These are phyloP conservation scores for Kwoniella dejecticola DNA, from an alignment of 768 basidiomycete genomes.

Conservation along the genomic window DNA sequence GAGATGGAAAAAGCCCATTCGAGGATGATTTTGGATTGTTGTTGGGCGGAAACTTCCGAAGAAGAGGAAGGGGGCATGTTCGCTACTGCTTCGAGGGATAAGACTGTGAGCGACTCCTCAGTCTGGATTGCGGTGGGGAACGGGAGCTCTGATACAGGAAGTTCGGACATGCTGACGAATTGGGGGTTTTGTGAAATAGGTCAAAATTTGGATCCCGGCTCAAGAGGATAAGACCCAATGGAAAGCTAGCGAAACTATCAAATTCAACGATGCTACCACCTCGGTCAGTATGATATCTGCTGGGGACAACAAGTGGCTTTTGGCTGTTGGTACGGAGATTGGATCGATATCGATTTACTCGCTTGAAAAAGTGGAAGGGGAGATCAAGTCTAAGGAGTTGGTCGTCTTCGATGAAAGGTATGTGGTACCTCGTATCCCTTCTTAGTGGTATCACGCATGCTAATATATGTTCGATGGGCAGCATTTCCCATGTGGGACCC, in stretches of 20 bases:
- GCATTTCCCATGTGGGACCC: conserved; percentile 70
- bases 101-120: conserved; percentile 65
- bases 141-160: too few relatives aligned
- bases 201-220: conserved; percentile 73
- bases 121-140: too few relatives aligned
- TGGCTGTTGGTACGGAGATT: conserved; percentile 83
- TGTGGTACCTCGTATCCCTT: too few relatives aligned
- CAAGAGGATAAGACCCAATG: conserved; percentile 59
- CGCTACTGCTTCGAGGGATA: conserved; percentile 92
- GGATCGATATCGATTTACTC: conserved; percentile 72
- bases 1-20: conserved; percentile 77
- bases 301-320: conserved; percentile 62
- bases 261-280: conserved; percentile 74
- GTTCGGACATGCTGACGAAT: too few relatives aligned
- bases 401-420: conserved; percentile 56
- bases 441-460: too few relatives aligned
- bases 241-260: conserved; percentile 65
- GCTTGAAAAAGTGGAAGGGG: conserved; percentile 49
- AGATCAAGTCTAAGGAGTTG: conserved; percentile 56
- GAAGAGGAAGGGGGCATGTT: conserved; percentile 65
- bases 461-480: too few relatives aligned
- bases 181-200: too few relatives aligned
- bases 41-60: conserved; percentile 68
- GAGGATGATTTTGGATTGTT: conserved; percentile 94
- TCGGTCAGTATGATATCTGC: conserved; percentile 69